These are phyloP conservation scores for Parmelia sp. DNA, from an alignment of 495 filamentous ascomycete genomes.

Conservation along the genomic window DNA sequence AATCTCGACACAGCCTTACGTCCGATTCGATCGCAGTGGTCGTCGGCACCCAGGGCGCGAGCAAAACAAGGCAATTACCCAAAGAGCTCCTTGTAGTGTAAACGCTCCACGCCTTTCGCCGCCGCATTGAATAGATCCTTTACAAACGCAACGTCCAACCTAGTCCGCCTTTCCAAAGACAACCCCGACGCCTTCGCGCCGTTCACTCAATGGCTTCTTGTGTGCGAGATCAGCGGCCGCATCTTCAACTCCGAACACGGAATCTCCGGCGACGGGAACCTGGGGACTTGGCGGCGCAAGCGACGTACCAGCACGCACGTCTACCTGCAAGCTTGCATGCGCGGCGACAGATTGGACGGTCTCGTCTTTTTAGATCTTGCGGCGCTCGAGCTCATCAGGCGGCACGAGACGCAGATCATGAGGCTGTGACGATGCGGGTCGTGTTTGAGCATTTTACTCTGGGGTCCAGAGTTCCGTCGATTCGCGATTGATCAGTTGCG, in stretches of 20 bases:
- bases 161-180: background rate
- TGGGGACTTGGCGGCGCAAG: rapidly evolving
- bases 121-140: background rate
- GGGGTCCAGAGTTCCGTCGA: too few relatives aligned
- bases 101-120: conserved; percentile 14
- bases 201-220: conserved; percentile 1
- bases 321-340: background rate
- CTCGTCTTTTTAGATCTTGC: conserved; percentile 8
- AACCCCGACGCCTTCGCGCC: background rate
- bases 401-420: too few relatives aligned
- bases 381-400: background rate
- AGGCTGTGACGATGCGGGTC: too few relatives aligned
- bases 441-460: too few relatives aligned
- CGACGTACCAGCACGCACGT: rapidly evolving
- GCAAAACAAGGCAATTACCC: conserved; percentile 4
- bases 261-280: background rate
- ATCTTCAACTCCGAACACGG: rapidly evolving
- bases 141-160: background rate
- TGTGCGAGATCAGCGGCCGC: background rate
- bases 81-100: conserved; percentile 10
- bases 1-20: background rate
- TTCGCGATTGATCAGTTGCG: too few relatives aligned
- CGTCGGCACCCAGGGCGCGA: background rate
- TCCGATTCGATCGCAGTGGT: conserved; percentile 4
- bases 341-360: conserved; percentile 10